Conservation (phyloP, 208 protist species). For the Pavlovales sp. region DNA sequence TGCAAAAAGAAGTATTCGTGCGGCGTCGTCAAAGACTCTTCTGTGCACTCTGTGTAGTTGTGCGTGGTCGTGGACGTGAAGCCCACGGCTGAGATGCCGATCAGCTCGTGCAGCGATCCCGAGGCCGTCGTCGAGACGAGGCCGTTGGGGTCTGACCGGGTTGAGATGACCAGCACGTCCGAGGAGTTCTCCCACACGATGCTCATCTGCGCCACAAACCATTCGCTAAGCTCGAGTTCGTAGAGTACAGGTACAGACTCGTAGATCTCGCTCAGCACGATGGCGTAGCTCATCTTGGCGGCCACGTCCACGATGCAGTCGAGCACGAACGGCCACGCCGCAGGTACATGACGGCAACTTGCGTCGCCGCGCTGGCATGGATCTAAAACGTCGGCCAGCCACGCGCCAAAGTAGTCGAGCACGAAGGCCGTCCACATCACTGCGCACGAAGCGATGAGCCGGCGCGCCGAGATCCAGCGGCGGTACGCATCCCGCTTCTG, state of each 20-base stretch:
- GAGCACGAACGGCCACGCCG: neutral
- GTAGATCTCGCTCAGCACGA: neutral
- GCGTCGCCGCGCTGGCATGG: neutral
- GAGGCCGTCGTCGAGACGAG: neutral
- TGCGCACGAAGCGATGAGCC: neutral
- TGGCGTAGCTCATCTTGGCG: neutral
- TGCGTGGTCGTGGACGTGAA: neutral
- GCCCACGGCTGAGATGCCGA: neutral
- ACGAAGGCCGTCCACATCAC: neutral
- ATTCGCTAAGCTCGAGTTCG: neutral
- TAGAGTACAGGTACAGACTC: neutral
- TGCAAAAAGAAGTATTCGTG: too few species aligned
- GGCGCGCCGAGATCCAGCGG: too few species aligned
- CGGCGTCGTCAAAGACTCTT: too few species aligned
- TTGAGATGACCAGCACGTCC: neutral
- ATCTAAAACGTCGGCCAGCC: too few species aligned
- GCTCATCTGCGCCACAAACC: neutral
- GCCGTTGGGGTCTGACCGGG: too few species aligned
- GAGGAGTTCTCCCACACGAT: neutral
- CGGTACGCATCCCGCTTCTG: neutral
- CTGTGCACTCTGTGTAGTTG: too few species aligned
- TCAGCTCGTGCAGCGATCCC: neutral
- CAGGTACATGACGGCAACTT: too few species aligned
- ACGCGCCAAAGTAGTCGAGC: neutral
- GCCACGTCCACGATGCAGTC: neutral